phyloP scores from a whole-genome alignment of 2,329 filamentous ascomycete species.

The Fusarium sp. region DNA sequence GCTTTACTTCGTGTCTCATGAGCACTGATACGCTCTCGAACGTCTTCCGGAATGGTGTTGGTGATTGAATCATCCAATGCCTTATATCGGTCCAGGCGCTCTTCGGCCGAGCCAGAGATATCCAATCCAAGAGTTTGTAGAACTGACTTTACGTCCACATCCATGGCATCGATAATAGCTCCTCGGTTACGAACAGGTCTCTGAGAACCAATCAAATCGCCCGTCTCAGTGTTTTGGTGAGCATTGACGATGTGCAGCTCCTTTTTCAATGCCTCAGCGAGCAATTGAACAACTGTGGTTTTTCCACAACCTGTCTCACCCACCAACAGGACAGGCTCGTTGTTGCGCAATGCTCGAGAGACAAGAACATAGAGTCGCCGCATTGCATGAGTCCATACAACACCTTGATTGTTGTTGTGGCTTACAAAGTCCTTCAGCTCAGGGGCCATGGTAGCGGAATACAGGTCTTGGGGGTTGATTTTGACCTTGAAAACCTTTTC shows the following conservation, averaged over 20 bases:
- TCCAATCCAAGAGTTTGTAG: conserved; percentile 57
- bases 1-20: conserved; percentile 77
- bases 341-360: conserved; percentile 85
- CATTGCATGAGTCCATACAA: conserved; percentile 98
- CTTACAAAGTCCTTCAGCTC: conserved; percentile 64
- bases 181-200: conserved; percentile 88
- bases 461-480: conserved; percentile 80
- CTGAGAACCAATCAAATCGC: conserved; percentile 96
- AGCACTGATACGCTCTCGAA: conserved; percentile 60
- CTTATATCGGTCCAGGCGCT: conserved; percentile 69
- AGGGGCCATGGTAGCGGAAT: conserved; percentile 69
- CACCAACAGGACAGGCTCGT: conserved; percentile 93
- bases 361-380: conserved; percentile 90
- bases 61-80: conserved; percentile 59
- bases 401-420: conserved; percentile 66
- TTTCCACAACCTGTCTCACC: conserved; percentile 98
- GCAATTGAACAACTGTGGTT: conserved; percentile 93
- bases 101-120: conserved; percentile 60
- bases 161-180: conserved; percentile 74
- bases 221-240: conserved; percentile 97
- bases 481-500: conserved; percentile 90
- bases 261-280: conserved; percentile 82
- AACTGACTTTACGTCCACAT: conserved; percentile 67
- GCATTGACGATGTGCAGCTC: conserved; percentile 92
- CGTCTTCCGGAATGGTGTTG: conserved; percentile 61